Percentiles rank a stretch among this genome's conserved stretches.
Conservation (phyloP, 2,329 filamentous ascomycete genomes). For the Pyricularia sp. region DNA sequence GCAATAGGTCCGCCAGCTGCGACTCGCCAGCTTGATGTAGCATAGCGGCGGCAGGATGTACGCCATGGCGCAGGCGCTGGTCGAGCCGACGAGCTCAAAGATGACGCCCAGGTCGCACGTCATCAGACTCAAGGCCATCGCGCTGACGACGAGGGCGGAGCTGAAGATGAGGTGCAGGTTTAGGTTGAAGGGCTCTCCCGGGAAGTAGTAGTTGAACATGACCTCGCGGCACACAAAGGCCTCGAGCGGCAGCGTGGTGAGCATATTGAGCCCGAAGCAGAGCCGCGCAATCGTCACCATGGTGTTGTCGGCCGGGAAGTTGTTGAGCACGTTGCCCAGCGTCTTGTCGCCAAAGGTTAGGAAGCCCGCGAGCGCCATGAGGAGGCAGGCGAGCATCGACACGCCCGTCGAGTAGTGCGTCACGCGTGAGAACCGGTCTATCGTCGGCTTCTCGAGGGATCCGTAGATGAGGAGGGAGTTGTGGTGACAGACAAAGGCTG, state of each 20-base stretch:
- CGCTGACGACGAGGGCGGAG: constrained; percentile 67
- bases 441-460: constrained; percentile 84
- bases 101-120: constrained; percentile 92
- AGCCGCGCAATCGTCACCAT: constrained; percentile 93
- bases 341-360: constrained; percentile 89
- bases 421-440: constrained; percentile 87
- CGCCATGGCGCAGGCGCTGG: constrained; percentile 84
- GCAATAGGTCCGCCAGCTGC: constrained; percentile 64
- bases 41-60: constrained; percentile 94
- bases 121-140: constrained; percentile 68
- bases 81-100: constrained; percentile 93
- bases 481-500: constrained; percentile 69
- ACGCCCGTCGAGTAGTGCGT: constrained; percentile 90
- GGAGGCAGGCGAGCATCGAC: constrained; percentile 83
- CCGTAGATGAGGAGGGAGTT: constrained; percentile 97
- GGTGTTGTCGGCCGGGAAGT: constrained; percentile 82
- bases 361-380: constrained; percentile 83
- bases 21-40: constrained; percentile 83
- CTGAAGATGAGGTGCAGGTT: constrained; percentile 82
- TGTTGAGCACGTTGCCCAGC: constrained; percentile 93
- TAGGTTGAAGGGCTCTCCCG: constrained; percentile 64
- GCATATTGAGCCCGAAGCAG: constrained; percentile 97
- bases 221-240: constrained; percentile 97
- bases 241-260: constrained; percentile 91
- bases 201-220: constrained; percentile 77